A percentile compares a stretch with the other conserved stretches of the same genome.
These are phyloP conservation scores for Hirsutella rhossiliensis DNA, from an alignment of 2,329 filamentous ascomycete genomes.

Conservation along the genomic window DNA sequence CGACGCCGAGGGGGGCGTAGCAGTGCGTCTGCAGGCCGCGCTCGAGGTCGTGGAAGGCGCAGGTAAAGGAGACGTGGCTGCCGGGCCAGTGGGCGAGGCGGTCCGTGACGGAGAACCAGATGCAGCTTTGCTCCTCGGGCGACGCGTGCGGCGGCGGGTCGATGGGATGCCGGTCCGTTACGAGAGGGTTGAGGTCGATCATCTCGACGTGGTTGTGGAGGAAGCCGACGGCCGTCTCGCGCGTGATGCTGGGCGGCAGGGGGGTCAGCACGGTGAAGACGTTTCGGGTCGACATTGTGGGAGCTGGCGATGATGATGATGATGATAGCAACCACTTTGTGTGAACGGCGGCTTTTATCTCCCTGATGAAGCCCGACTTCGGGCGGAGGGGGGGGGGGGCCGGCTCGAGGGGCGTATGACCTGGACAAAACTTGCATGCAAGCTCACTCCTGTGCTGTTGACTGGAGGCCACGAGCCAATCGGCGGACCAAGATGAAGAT, in stretches of 20 bases:
- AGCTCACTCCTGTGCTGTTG: too few relatives aligned
- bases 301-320: constrained; percentile 8
- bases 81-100: constrained; percentile 39
- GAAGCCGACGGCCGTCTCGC: constrained; percentile 60
- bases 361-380: too few relatives aligned
- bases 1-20: constrained; percentile 70
- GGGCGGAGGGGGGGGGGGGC: too few relatives aligned
- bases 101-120: constrained; percentile 74
- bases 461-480: too few relatives aligned
- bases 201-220: constrained; percentile 71
- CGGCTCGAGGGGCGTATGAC: too few relatives aligned
- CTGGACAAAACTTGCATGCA: too few relatives aligned
- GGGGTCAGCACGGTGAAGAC: constrained; percentile 71
- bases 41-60: constrained; percentile 64
- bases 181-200: constrained; percentile 79
- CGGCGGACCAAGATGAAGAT: too few relatives aligned
- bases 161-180: constrained; percentile 59
- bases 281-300: constrained; percentile 53
- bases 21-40: constrained; percentile 70
- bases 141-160: constrained; percentile 50
- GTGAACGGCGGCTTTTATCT: too few relatives aligned
- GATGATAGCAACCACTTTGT: too few relatives aligned
- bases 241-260: constrained; percentile 54
- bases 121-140: constrained; percentile 57
- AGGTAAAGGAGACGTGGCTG: constrained; percentile 60